Evolutionary conservation across 1,139 yeast genomes (phyloP), one percentile per base, ranked within the genome.

Genomic region (Candida sp.): DNA sequence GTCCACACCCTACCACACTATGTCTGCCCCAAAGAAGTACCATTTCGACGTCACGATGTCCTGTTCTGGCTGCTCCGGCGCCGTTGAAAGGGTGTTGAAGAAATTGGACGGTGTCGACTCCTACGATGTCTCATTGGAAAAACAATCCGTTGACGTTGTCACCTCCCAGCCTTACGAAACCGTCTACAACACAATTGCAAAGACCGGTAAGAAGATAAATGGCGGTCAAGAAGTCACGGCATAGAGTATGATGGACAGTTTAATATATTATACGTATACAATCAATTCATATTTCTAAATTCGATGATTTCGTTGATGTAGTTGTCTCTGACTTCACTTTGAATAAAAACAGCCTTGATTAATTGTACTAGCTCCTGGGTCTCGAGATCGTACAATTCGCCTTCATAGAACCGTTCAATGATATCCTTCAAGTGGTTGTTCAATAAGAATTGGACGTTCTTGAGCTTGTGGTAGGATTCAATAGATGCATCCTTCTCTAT

Each of bases 161-260:
- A 84, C 97, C 7, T 73, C 70, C 12, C 71, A 73, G 33, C 80
- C 82, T 50, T 91, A 89, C 65, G 96, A 92, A 48, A 82, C 88
- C 2, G 94, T 94, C 26, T 77, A 88, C 54, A 86, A 80, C 50
- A 85, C 92, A 51, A 93, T 94, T 60, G 77, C 87, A 56, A 94
- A 93, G 77, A 92, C 98, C 1, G 99, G 99, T 32, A 94, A 93
- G 77, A 84, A 85, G 62, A 88, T 94, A 53, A 77, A 80, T 52
- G 78, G 79, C 30, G 97, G 97, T 8, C 78, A 80, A 52, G 70
- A 76, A 32, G 64, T 81, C 55, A 38, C 42, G 11, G 42, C 12
- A 25, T 38, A 38, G 31, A 38, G 30, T 34, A 30, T 42, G 17
- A 17, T 17, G 17, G 17, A 17, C 17, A 17, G 17, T 17, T 17